Percentiles rank a stretch among this genome's conserved stretches.
Conservation (phyloP, 768 basidiomycete species). For the Chlorophyllum brunneum region DNA sequence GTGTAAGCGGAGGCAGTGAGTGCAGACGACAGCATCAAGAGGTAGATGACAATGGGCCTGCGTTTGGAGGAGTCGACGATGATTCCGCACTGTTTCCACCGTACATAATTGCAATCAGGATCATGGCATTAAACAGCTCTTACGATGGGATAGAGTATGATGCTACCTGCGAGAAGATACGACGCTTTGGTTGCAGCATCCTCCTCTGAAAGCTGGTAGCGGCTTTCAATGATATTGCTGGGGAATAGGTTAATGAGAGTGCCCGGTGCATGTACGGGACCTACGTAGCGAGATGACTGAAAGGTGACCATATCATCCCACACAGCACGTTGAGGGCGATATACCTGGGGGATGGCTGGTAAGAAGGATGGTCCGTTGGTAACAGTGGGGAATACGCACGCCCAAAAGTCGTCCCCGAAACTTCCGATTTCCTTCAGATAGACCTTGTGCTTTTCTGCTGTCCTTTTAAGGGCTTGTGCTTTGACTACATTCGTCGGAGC, state of each 20-base stretch:
- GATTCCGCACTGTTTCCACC: constrained; percentile 51
- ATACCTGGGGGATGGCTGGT: constrained; percentile 41
- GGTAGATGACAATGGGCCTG: constrained; percentile 51
- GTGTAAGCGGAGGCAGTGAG: constrained; percentile 58
- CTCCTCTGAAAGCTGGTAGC: constrained; percentile 57
- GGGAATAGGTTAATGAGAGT: constrained; percentile 4
- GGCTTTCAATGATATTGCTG: constrained; percentile 71
- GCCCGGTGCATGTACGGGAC: constrained; percentile 18
- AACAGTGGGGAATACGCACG: constrained; percentile 38
- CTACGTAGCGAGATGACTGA: constrained; percentile 72
- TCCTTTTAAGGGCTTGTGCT: constrained; percentile 57
- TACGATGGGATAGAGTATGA: constrained; percentile 69
- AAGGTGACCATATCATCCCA: constrained; percentile 75
- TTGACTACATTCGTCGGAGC: constrained; percentile 45
- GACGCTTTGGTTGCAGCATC: constrained; percentile 64
- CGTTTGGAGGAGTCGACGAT: constrained; percentile 57
- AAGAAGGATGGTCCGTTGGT: neutral
- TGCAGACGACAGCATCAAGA: constrained; percentile 55
- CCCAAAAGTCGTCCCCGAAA: constrained; percentile 78
- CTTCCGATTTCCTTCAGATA: constrained; percentile 55
- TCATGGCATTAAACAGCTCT: constrained; percentile 16
- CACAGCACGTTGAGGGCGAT: constrained; percentile 74
- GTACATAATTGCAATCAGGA: neutral
- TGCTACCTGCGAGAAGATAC: constrained; percentile 65
- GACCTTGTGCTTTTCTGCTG: constrained; percentile 63